Base-by-base conservation (phyloP, 1,284 basidiomycete genomes). In the Tilletia caries region DNA sequence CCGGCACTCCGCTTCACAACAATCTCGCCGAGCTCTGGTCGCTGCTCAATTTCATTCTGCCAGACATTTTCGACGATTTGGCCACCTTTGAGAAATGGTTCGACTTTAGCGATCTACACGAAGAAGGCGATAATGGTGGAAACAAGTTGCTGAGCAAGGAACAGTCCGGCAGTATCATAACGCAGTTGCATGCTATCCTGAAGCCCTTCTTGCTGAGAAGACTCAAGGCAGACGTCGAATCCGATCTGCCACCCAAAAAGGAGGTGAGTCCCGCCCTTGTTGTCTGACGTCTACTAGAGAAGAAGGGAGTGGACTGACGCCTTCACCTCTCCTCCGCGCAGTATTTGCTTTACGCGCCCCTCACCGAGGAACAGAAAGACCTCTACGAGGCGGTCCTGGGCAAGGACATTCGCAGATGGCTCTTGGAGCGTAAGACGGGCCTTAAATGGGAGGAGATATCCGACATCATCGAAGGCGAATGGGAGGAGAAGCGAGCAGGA, bases 21-120 rank as follows among this genome's bases (percentile, higher is more conserved):
- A 97, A 97, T 80, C 87, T 98, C 2, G 87, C 90, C 12, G 95
- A 98, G 83, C 86, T 98, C 2, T 98, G 94, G 94, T 91, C 92
- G 1, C 86, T 98, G 6, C 89, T 98, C 54, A 96, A 97, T 82
- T 98, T 97, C 44, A 79, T 82, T 52, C 44, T 80, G 25, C 78
- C 80, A 25, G 79, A 83, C 77, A 90, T 98, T 70, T 98, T 98
- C 83, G 89, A 91, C 71, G 92, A 97, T 77, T 85, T 95, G 29
- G 90, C 92, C 70, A 89, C 91, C 0, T 97, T 96, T 85, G 92
- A 95, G 84, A 88, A 92, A 81, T 94, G 92, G 93, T 79, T 70
- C 70, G 25, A 72, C 60, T 73, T 77, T 64, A 74, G 71, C 66
- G 76, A 76, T 43, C 71, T 73, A 25, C 73, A 74, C 65, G 73